Base-by-base conservation (phyloP, 2,329 filamentous ascomycete genomes). In the Metarhizium humberi region DNA sequence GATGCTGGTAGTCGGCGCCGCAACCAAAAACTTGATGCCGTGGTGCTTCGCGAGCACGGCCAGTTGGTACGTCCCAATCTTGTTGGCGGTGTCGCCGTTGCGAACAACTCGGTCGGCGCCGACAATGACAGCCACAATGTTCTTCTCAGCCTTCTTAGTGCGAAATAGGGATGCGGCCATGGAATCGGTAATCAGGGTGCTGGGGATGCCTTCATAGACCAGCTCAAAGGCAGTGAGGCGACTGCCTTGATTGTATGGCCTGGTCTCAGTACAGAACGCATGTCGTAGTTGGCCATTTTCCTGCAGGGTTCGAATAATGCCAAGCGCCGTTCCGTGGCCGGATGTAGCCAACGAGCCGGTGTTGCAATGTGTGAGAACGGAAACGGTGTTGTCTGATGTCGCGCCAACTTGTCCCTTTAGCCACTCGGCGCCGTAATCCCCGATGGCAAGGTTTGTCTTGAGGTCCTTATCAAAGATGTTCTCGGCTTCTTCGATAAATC, bases 1-100 rank as follows among this genome's bases (percentile, higher is more conserved):
- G 62, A 99, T 94, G 55, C 90, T 96, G 2, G 94, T 99, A 6
- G 92, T 88, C 0, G 94, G 94, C 0, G 94, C 94, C 0, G 94
- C 94, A 34, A 99, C 92, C 10, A 99, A 80, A 68, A 99, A 99
- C 70, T 92, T 95, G 65, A 97, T 80, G 18, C 89, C 88, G 65
- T 99, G 94, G 65, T 92, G 78, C 61, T 81, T 85, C 25, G 94
- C 94, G 34, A 96, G 79, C n/a, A 97, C 91, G 3, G 94, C 91
- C 4, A 99, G 80, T 54, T 86, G 81, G 69, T 99, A 97, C 0
- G 94, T 99, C 52, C 94, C 94, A 58, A 99, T 95, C 76, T 99
- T 99, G 76, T 99, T 99, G 55, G 94, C 94, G 0, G 94, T 97
- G 73, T 99, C 94, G 34, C 94, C 94, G 65, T 99, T 99, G 52